A percentile compares a stretch with the other conserved stretches of the same genome.
phyloP scores from a whole-genome alignment of 768 basidiomycete species.

The Omphalotus guepiniiformis region DNA sequence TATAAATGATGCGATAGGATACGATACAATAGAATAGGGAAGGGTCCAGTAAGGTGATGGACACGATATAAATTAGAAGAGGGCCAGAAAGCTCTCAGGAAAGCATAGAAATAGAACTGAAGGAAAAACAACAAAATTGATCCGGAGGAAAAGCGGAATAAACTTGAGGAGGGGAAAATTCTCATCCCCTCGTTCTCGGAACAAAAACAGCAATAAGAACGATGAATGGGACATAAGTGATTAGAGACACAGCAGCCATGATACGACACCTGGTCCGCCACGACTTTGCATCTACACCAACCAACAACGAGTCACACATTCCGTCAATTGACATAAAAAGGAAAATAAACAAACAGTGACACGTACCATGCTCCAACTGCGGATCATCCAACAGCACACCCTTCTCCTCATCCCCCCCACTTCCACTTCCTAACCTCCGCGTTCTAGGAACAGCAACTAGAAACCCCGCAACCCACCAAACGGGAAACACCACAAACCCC shows the following conservation, averaged over 20 bases:
- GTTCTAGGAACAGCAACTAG: slow-evolving; percentile 31
- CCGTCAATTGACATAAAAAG: not conserved
- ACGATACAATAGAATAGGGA: too few relatives aligned
- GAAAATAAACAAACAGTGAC: not conserved
- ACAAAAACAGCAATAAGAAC: slow-evolving; percentile 46
- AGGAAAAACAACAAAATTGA: too few relatives aligned
- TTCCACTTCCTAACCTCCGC: not conserved
- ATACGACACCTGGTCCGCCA: slow-evolving; percentile 58
- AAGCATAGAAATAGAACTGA: too few relatives aligned
- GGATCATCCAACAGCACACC: slow-evolving; percentile 49
- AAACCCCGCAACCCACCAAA: slow-evolving; percentile 60
- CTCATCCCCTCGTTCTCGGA: not conserved
- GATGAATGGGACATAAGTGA: slow-evolving; percentile 58
- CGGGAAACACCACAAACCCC: slow-evolving; percentile 61
- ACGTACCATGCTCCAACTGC: slow-evolving; percentile 50
- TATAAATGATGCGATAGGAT: too few relatives aligned
- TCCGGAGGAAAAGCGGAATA: too few relatives aligned
- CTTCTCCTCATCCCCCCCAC: slow-evolving; percentile 2
- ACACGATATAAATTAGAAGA: too few relatives aligned
- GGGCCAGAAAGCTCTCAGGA: too few relatives aligned
- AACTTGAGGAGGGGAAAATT: too few relatives aligned
- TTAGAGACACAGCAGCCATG: slow-evolving; percentile 41
- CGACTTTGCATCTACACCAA: slow-evolving; percentile 39
- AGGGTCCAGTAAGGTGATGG: too few relatives aligned
- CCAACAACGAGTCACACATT: not conserved